A percentile compares a stretch with the other conserved stretches of the same genome.
phyloP scores from a whole-genome alignment of 2,329 filamentous ascomycete genomes.

The Ceratocystis papillata region DNA sequence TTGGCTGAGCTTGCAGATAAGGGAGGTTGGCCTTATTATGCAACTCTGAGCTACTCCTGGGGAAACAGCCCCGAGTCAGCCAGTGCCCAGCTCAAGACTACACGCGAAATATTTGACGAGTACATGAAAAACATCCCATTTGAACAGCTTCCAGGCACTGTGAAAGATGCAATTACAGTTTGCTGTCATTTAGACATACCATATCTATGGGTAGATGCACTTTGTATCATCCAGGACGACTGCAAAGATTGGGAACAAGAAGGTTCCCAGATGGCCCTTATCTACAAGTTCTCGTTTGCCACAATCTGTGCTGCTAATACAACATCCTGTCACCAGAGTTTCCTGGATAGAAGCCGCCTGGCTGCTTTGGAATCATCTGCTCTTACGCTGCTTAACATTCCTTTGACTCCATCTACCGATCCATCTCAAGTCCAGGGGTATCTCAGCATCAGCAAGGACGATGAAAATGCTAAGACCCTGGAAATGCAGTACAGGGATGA shows the following conservation, averaged over 20 bases:
- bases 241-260: constrained; percentile 27
- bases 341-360: not conserved
- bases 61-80: not conserved
- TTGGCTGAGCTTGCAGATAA: no score
- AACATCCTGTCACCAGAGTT: not conserved
- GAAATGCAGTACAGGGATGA: no score
- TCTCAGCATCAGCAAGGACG: not conserved
- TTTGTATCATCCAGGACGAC: constrained; percentile 10
- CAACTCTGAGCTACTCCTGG: not conserved
- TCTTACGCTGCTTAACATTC: not conserved
- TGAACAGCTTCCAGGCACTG: not conserved
- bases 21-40: no score
- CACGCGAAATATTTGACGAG: constrained; percentile 3
- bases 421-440: not conserved
- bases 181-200: not conserved
- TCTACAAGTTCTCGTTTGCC: constrained; percentile 10
- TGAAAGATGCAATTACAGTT: not conserved
- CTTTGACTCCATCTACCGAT: not conserved
- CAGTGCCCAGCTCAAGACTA: not conserved
- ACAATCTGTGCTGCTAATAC: constrained; percentile 7
- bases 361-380: not conserved
- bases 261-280: constrained; percentile 7
- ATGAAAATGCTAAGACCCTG: not conserved
- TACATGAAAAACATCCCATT: not conserved
- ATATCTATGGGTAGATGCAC: constrained; percentile 28